A percentile compares a stretch with the other conserved stretches of the same genome.
These are phyloP conservation scores for Penicillium subrubescens DNA, from an alignment of 495 filamentous ascomycete species.

Conservation along the genomic window DNA sequence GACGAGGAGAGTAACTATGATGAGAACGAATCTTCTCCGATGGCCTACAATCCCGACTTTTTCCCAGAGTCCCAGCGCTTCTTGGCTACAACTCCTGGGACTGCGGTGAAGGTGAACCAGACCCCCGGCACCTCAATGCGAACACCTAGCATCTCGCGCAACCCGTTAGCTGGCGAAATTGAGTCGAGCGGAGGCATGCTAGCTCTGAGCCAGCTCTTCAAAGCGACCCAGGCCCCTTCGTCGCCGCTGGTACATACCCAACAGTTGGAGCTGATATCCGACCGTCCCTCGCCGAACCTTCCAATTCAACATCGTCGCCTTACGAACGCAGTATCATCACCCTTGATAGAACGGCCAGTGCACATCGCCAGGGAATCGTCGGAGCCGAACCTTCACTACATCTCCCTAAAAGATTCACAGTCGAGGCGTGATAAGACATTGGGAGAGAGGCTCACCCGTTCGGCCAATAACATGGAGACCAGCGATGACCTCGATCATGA, in stretches of 20 bases:
- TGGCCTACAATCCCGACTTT: constrained; percentile 41
- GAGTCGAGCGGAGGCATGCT: constrained; percentile 46
- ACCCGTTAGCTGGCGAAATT: constrained; percentile 48
- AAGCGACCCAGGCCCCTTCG: constrained; percentile 54
- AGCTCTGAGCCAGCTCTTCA: constrained; percentile 54
- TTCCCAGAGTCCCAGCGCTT: constrained; percentile 56
- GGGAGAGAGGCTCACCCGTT: constrained; percentile 44
- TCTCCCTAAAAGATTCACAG: constrained; percentile 57
- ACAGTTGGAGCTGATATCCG: constrained; percentile 45
- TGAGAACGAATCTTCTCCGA: constrained; percentile 41
- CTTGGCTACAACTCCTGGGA: constrained; percentile 46
- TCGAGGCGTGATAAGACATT: constrained; percentile 34
- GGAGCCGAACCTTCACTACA: constrained; percentile 50
- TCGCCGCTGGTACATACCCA: constrained; percentile 47
- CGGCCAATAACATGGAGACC: constrained; percentile 39
- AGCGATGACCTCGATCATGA: constrained; percentile 49
- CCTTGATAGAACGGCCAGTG: constrained; percentile 33
- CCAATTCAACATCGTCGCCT: constrained; percentile 45
- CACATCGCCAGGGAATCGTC: constrained; percentile 44
- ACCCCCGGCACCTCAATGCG: constrained; percentile 28
- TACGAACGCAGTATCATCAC: constrained; percentile 44
- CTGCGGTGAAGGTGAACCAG: constrained; percentile 36
- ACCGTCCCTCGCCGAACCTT: constrained; percentile 56
- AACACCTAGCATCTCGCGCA: constrained; percentile 48
- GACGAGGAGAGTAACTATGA: constrained; percentile 42